Evolutionary conservation across 2,329 filamentous ascomycete species (phyloP).

Genomic region (Fusarium tricinctum): DNA sequence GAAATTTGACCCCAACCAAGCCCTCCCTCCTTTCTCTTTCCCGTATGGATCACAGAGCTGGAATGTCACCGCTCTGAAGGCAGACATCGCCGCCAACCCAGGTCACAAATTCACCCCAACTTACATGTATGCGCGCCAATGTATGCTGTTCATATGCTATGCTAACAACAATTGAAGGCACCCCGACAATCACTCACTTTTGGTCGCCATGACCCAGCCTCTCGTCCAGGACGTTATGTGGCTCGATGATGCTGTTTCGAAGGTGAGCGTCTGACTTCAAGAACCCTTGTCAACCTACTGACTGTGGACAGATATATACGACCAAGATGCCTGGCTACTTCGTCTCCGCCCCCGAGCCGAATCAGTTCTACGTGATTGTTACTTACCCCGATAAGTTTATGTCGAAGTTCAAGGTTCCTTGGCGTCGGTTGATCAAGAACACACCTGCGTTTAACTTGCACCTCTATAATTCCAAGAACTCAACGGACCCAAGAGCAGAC

Average conservation of each 20-base stretch:
- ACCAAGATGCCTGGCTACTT: not conserved
- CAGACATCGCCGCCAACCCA: not conserved
- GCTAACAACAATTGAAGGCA: not conserved
- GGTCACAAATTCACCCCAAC: constrained; percentile 4
- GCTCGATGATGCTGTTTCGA: not conserved
- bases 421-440: not conserved
- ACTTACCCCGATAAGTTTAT: not conserved
- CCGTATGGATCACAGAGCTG: not conserved
- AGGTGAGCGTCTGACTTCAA: not conserved
- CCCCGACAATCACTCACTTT: constrained; percentile 5
- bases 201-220: constrained; percentile 15
- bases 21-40: not conserved
- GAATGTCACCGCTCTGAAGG: rapidly evolving
- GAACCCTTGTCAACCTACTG: no score
- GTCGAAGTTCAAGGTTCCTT: not conserved
- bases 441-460: not conserved
- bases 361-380: not conserved
- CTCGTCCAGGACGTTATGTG: constrained; percentile 25
- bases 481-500: not conserved
- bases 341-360: no score
- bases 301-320: not conserved
- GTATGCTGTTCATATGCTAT: no score
- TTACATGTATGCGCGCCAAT: not conserved
- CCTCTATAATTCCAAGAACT: not conserved
- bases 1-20: not conserved